Evolutionary conservation across 805 yeast genomes (phyloP), one percentile per base, ranked within the genome.

Genomic region (Lipomyces yamadae): DNA sequence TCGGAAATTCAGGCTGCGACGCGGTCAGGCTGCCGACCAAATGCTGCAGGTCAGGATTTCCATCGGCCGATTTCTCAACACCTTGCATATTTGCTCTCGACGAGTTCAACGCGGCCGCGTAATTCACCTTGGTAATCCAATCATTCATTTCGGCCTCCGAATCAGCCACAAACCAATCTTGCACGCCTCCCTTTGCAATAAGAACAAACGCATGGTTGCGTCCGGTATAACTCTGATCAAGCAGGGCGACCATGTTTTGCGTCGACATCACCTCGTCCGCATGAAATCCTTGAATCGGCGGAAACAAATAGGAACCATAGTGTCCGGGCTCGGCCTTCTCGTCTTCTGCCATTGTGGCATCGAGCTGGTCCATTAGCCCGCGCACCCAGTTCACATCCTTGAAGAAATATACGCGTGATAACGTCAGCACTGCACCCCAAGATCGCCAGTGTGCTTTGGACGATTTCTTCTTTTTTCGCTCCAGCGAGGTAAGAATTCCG

Each of bases 101-200:
- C 1, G 82, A 76, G 48, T 81, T 81, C 63, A 85, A 74, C 0
- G 88, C 80, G 0, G 87, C 81, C 6, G 84, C 78, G 69, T 80
- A 82, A 70, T 87, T 86, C 72, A 87, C 84, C 6, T 84, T 76
- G 42, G 78, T 79, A 52, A 88, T 81, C 93, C 93, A 89, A 30
- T 83, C 83, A n/a, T 76, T 73, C 76, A 83, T 77, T 53, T 86
- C 90, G 30, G 76, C 76, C n/a, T 75, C 74, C 30, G 78, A 77
- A 5, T 74, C 76, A 13, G 86, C 85, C 78, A 83, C 63, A 78
- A 76, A 71, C 76, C 77, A 75, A 66, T 77, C 79, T 54, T 74
- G 76, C n/a, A 74, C 64, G 6, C 75, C 75, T 13, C 75, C 77
- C 13, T 76, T 65, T 18, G 74, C 73, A 2, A 75, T 74, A 2